Conservation (phyloP, 2,329 filamentous ascomycete genomes). For the Trichophyton mentagrophytes region DNA sequence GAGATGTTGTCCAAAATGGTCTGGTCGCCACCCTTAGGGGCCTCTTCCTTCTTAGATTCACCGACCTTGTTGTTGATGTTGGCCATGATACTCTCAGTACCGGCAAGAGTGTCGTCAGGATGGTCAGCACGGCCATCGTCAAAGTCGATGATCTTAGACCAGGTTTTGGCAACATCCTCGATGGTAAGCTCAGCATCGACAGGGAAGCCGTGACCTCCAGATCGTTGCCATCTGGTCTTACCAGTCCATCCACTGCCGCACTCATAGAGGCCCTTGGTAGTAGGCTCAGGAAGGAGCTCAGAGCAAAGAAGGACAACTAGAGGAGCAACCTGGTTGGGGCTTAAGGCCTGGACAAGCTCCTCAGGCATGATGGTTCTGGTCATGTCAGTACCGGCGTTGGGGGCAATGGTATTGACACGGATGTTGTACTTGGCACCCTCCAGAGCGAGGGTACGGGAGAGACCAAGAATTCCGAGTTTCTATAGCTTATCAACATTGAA, state of each 20-base stretch:
- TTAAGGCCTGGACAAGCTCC: conserved; percentile 97
- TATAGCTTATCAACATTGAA: conserved; percentile 21
- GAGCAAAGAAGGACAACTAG: conserved; percentile 75
- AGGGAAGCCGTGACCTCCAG: conserved; percentile 81
- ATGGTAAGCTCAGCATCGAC: conserved; percentile 71
- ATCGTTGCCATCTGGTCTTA: conserved; percentile 87
- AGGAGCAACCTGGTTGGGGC: conserved; percentile 95
- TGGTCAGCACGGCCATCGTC: conserved; percentile 78
- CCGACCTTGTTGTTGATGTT: conserved; percentile 67
- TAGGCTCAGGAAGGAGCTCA: conserved; percentile 72
- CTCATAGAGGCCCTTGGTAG: conserved; percentile 82
- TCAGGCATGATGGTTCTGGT: conserved; percentile 88
- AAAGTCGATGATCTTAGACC: conserved; percentile 72
- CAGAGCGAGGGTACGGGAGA: conserved; percentile 82
- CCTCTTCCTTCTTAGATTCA: conserved; percentile 36
- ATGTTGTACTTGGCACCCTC: conserved; percentile 98
- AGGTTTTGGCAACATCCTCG: conserved; percentile 65
- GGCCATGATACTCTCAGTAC: conserved; percentile 63
- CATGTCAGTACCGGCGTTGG: conserved; percentile 93
- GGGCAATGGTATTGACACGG: conserved; percentile 93
- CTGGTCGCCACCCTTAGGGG: conserved; percentile 36
- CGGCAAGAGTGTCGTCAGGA: conserved; percentile 65
- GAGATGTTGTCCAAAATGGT: conserved; percentile 64
- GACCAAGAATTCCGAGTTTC: conserved; percentile 88
- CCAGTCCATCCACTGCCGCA: conserved; percentile 89